Evolutionary conservation across 2,329 filamentous ascomycete genomes (phyloP).

Genomic region (Penicillium frequentans): DNA sequence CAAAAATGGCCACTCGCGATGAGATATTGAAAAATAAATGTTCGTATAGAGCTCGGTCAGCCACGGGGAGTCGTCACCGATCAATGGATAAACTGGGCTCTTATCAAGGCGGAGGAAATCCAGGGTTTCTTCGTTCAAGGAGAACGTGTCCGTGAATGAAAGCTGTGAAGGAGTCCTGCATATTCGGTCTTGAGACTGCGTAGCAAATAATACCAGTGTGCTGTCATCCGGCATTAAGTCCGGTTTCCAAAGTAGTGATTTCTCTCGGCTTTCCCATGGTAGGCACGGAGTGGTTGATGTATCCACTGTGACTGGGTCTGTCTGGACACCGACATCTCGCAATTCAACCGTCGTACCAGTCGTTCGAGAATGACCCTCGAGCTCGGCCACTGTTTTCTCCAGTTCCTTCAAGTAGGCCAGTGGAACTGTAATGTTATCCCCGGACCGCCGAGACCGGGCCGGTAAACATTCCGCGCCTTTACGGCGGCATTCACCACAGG

Average conservation of each 20-base stretch:
- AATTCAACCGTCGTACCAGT: not conserved
- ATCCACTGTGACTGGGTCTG: slow-evolving; percentile 10
- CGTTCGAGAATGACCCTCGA: slow-evolving; percentile 7
- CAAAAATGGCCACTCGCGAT: slow-evolving; percentile 30
- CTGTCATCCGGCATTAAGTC: not conserved
- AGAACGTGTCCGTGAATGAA: slow-evolving; percentile 9
- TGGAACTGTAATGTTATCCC: slow-evolving; percentile 26
- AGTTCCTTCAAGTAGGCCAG: slow-evolving; percentile 26
- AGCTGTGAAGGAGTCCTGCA: not conserved
- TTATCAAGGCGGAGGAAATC: slow-evolving; percentile 18
- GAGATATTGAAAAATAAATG: slow-evolving; percentile 26
- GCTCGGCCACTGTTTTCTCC: slow-evolving; percentile 23
- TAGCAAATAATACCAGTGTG: slow-evolving; percentile 3
- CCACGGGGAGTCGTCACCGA: slow-evolving; percentile 16
- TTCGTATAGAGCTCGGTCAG: slow-evolving; percentile 26
- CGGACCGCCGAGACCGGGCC: slow-evolving; percentile 22
- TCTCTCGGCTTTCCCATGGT: slow-evolving; percentile 1
- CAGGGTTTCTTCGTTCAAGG: slow-evolving; percentile 10
- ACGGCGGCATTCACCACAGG: slow-evolving; percentile 29
- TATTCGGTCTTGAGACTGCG: not conserved
- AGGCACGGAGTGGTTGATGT: not conserved
- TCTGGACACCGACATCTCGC: slow-evolving; percentile 26
- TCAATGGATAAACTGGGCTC: slow-evolving; percentile 6
- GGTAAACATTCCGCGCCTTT: slow-evolving; percentile 30
- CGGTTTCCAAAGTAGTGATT: not conserved